Base-by-base conservation (phyloP, 208 protist genomes). In the Acanthamoeba triangularis region DNA sequence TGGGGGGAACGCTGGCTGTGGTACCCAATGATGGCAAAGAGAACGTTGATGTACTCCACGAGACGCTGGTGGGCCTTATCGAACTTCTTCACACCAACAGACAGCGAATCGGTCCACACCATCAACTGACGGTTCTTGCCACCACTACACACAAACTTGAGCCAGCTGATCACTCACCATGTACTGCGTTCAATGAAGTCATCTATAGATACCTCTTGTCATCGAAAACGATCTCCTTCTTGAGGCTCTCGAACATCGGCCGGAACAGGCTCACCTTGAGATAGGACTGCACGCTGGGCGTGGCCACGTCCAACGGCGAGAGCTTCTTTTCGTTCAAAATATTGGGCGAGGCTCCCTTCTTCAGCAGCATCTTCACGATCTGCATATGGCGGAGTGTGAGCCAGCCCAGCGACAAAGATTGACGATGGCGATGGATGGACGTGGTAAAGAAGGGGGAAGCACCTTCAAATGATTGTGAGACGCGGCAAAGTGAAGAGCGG, bases 181-280 rank as follows among this genome's bases (percentile, higher is more conserved):
- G 16, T 13, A 44, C 49, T 54, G 52, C 6, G 41, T 56, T 8
- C 18, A 56, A 59, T 30, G 41, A 10, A 23, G 28, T 76, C 20
- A n/a, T n/a, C n/a, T n/a, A n/a, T 76, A n/a, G 8, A 8, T n/a
- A 41, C 37, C 25, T 65, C 82, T 63, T 63, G 30, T 67, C 56
- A 14, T 67, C 82, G 20, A 59, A 52, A 47, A 69, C 82, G 35
- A 90, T 44, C 33, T 93, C 65, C 59, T 74, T 76, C 65, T 93
- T 93, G 11, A 93, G 35, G 65, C 61, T 93, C 41, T 93, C 87
- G n/a, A 93, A 93, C 87, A 93, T 93, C 25, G 87, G 87, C 87
- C 37, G 74, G 59, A 93, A 93, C 56, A 93, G 56, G 25, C 33
- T 69, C 41, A 93, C 87, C 23, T 87, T 87, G 30, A 87, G 78